A percentile compares a stretch with the other conserved stretches of the same genome.
phyloP scores from a whole-genome alignment of 352 stramenopile species.

The Globisporangium sylvaticum region DNA sequence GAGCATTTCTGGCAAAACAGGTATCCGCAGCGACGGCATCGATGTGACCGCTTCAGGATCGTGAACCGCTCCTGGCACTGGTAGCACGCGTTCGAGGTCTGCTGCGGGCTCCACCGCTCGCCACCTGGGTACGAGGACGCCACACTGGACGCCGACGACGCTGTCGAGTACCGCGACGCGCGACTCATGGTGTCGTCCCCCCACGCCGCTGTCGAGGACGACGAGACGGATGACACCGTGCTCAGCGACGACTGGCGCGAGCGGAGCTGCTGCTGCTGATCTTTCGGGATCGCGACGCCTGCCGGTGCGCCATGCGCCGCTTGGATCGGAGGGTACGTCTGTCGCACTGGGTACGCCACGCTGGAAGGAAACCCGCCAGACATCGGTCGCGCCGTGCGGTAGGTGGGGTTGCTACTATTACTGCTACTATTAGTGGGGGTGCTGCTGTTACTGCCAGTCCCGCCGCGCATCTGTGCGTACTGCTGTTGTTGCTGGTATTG shows the following conservation, averaged over 20 bases:
- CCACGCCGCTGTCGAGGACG: slow-evolving; percentile 11
- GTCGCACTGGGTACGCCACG: slow-evolving; percentile 8
- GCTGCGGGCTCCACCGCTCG: slow-evolving; percentile 68
- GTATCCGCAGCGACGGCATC: slow-evolving; percentile 75
- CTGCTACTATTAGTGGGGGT: background rate
- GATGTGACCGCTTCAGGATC: slow-evolving; percentile 74
- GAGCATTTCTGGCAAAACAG: slow-evolving; percentile 85
- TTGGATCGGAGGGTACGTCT: slow-evolving; percentile 9
- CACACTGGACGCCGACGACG: slow-evolving; percentile 30
- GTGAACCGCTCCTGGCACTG: slow-evolving; percentile 82
- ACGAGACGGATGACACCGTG: slow-evolving; percentile 16
- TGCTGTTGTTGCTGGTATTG: slow-evolving; percentile 1
- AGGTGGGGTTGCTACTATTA: background rate
- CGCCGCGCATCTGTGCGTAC: slow-evolving; percentile 2
- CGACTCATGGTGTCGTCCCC: slow-evolving; percentile 49
- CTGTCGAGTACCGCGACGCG: slow-evolving; percentile 57
- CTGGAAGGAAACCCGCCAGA: background rate
- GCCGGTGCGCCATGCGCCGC: background rate
- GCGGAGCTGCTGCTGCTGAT: slow-evolving; percentile 17
- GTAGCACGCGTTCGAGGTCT: slow-evolving; percentile 68
- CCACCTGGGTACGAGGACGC: slow-evolving; percentile 30
- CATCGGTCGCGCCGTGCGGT: slow-evolving; percentile 1
- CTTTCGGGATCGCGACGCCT: slow-evolving; percentile 10
- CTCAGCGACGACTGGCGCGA: slow-evolving; percentile 50
- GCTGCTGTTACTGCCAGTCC: background rate